These are phyloP conservation scores for Hymenoscyphus albidus DNA, from an alignment of 2,329 filamentous ascomycete species.

Conservation along the genomic window DNA sequence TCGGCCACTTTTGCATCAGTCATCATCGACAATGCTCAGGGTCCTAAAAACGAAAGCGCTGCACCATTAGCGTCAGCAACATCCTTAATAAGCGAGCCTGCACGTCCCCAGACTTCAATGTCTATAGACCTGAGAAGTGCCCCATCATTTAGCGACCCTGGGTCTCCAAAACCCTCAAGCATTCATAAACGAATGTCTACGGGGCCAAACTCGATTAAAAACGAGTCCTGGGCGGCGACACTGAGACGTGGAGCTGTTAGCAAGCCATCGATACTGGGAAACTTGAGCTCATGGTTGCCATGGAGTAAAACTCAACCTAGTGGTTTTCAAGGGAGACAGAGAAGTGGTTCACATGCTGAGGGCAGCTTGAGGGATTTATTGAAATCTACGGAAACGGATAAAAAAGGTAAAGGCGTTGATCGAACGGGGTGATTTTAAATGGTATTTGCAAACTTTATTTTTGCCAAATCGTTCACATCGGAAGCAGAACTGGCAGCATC, in stretches of 20 bases:
- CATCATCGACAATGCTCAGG: constrained; percentile 38
- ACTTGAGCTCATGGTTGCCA: constrained; percentile 33
- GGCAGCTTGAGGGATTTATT: constrained; percentile 53
- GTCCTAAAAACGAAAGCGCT: constrained; percentile 31
- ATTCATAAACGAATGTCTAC: constrained; percentile 22
- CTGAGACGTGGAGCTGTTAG: constrained; percentile 19
- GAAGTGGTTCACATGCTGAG: constrained; percentile 47
- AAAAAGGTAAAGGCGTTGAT: constrained; percentile 33
- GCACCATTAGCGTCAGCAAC: constrained; percentile 38
- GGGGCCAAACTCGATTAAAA: constrained; percentile 26
- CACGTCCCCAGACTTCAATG: constrained; percentile 53
- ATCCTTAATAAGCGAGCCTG: constrained; percentile 51
- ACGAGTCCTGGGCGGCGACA: constrained; percentile 30
- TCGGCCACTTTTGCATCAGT: constrained; percentile 45
- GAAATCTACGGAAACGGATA: constrained; percentile 36
- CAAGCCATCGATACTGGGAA: constrained; percentile 27
- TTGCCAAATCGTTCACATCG: neutral
- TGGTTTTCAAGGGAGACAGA: constrained; percentile 25
- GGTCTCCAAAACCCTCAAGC: constrained; percentile 18
- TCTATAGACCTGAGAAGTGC: constrained; percentile 30
- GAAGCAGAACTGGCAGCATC: neutral
- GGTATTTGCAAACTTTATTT: constrained; percentile 4
- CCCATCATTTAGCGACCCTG: constrained; percentile 16
- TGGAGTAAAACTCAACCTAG: constrained; percentile 22
- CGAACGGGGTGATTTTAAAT: constrained; percentile 22